Conservation (phyloP, 768 basidiomycete genomes). For the Podaxis sp. region DNA sequence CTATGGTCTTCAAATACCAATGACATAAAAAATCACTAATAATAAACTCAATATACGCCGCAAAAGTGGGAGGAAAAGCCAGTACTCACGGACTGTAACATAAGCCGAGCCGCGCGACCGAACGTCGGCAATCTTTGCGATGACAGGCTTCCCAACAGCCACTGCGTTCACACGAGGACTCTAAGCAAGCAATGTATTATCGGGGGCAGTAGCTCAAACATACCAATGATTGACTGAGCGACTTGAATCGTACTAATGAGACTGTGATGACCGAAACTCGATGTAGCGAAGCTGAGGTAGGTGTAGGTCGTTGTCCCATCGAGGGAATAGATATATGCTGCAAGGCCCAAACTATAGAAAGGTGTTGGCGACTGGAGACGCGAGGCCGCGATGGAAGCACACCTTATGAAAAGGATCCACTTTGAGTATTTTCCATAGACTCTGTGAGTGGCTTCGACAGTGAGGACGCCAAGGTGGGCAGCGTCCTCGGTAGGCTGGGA, state of each 20-base stretch:
- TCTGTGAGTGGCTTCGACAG: conserved; percentile 50
- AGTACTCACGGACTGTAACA: conserved; percentile 49
- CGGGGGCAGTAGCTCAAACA: conserved; percentile 17
- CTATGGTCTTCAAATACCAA: conserved; percentile 34
- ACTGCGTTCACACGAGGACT: conserved; percentile 22
- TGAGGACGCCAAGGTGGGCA: conserved; percentile 42
- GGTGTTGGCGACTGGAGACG: background rate
- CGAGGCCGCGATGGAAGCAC: conserved; percentile 17
- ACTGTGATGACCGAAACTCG: conserved; percentile 52
- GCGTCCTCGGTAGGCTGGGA: conserved; percentile 17
- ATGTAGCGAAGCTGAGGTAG: conserved; percentile 60
- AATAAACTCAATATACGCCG: background rate
- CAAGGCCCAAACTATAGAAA: conserved; percentile 52
- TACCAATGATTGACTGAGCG: conserved; percentile 56
- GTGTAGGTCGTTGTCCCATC: conserved; percentile 69
- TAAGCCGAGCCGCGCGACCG: conserved; percentile 67
- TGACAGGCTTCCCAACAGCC: conserved; percentile 60
- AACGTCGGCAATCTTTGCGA: conserved; percentile 75
- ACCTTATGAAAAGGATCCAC: conserved; percentile 65
- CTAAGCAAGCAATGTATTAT: background rate
- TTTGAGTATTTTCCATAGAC: conserved; percentile 54
- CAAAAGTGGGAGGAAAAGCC: background rate
- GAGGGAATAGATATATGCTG: conserved; percentile 76
- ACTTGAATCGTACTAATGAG: conserved; percentile 55
- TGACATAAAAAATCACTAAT: conserved; percentile 56